Percentiles rank a stretch among this genome's conserved stretches.
Conservation (phyloP, 768 basidiomycete genomes). For the Mycena amicta region DNA sequence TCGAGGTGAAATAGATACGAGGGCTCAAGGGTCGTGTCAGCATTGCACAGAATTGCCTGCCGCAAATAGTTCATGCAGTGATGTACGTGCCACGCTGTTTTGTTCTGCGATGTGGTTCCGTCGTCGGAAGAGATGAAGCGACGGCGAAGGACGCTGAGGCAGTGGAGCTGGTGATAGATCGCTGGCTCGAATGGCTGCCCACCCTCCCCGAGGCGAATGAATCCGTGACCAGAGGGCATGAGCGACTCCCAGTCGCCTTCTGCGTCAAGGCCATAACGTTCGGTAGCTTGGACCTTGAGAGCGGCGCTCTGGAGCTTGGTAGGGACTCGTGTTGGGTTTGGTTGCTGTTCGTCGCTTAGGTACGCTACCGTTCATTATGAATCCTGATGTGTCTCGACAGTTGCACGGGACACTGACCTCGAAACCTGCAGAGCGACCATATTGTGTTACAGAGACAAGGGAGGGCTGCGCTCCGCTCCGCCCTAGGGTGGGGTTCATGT, state of each 20-base stretch:
- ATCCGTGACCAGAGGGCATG: conserved; percentile 22
- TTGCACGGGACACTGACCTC: no score
- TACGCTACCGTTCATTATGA: no score
- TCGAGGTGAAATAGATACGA: background rate
- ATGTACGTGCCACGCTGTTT: conserved; percentile 10
- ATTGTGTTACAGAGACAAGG: no score
- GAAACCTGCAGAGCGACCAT: no score
- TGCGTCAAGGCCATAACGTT: conserved; percentile 1
- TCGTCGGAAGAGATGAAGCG: background rate
- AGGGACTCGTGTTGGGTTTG: no score
- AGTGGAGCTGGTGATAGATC: conserved; percentile 43
- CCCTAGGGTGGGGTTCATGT: no score
- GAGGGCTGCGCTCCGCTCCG: no score
- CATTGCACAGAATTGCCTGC: conserved; percentile 21
- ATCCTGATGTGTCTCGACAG: no score
- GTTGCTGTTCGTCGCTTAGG: no score
- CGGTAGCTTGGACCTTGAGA: background rate
- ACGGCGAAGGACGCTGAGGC: conserved; percentile 34
- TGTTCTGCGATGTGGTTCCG: background rate
- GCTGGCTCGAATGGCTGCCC: conserved; percentile 38
- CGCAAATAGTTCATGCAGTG: conserved; percentile 27
- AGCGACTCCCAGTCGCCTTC: background rate
- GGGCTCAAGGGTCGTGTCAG: conserved; percentile 26
- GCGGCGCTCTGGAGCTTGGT: background rate
- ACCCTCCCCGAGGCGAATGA: conserved; percentile 36